Evolutionary conservation across 768 basidiomycete species (phyloP), one percentile per base, ranked within the genome.

Genomic region (Macrocybe gigantea): DNA sequence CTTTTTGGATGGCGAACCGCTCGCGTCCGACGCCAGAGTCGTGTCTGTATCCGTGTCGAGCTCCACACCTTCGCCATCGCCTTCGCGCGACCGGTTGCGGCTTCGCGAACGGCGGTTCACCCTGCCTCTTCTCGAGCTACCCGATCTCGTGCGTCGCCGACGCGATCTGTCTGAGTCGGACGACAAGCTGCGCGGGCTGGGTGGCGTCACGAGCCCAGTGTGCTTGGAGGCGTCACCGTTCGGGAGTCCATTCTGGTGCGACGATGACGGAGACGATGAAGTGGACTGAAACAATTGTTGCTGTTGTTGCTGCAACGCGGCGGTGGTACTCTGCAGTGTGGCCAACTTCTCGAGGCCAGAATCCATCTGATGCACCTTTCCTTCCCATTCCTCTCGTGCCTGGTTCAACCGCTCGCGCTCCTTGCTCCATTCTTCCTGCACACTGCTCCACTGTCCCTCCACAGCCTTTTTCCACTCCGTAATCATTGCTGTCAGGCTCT

Each of bases 311-410:
- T 71, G 68, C 48, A 64, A 59, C 46, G 58, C 33, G 62, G 49
- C 32, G 46, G 70, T 33, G 53, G 64, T 56, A 10, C 56, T 55
- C 40, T 66, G 56, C 56, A 72, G 33, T 56, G 58, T 61, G 3
- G 70, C 70, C 39, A 75, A 65, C 51, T 65, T 70, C 36, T 74
- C 75, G n/a, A 85, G 53, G 3, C 77, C 73, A 10, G 69, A 64
- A 54, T 84, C 81, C n/a, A 83, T 67, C 7, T 63, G 62, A 9
- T 73, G 69, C 45, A 78, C 68, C 47, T 80, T 74, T 5, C 49
- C 65, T 64, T 94, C 93, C 85, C 88, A 94, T 55, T 93, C 89
- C 37, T 88, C 82, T 41, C 84, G 74, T 9, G 89, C 90, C 13
- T 75, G 70, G 36, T 74, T 71, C 8, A 96, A 72, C 13, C 89